Base-by-base conservation (phyloP, 345 rosid genomes). In the Populus davidiana region DNA sequence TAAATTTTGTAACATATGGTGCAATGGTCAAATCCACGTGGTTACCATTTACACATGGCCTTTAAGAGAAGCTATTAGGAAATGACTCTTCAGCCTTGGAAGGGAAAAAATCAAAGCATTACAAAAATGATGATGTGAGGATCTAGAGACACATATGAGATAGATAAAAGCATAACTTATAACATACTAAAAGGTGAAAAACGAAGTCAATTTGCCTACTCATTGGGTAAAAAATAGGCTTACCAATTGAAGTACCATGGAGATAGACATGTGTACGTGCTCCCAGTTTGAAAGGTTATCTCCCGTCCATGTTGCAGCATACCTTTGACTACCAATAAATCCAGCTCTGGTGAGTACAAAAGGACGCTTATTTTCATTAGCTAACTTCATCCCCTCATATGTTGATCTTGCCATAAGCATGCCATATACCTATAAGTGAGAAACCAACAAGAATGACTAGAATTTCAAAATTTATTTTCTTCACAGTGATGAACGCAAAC, bases 281-380 rank as follows among this genome's bases (percentile, higher is more conserved):
- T 94, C 93, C 98, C 98, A 91, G 41, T 78, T 93, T 79, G 98
- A 94, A 76, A 91, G 90, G 81, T 94, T 94, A 87, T 94, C 98
- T 79, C 97, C 95, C 0, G 97, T 91, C 98, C 98, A 93, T 39
- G 95, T 93, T 43, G 98, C 97, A 69, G 95, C 97, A 86, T 89
- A 89, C 80, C 90, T 90, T 79, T 94, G 97, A 77, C 95, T 91
- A 76, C 97, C 97, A 64, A 89, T 78, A 73, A 91, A 94, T 83
- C 98, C 97, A 85, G 98, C 98, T 73, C 97, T 89, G n/a, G 98
- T 91, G 74, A 94, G 92, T 68, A 94, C 98, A 82, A 94, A 94
- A 39, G 98, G 97, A 49, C 95, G 91, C 84, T 88, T 93, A 72
- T 85, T 86, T 85, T 85, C 72, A 70, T 91, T 80, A 76, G 94